These are phyloP conservation scores for Ensete glaucum DNA, from an alignment of 176 grass and related monocot species.

Conservation along the genomic window DNA sequence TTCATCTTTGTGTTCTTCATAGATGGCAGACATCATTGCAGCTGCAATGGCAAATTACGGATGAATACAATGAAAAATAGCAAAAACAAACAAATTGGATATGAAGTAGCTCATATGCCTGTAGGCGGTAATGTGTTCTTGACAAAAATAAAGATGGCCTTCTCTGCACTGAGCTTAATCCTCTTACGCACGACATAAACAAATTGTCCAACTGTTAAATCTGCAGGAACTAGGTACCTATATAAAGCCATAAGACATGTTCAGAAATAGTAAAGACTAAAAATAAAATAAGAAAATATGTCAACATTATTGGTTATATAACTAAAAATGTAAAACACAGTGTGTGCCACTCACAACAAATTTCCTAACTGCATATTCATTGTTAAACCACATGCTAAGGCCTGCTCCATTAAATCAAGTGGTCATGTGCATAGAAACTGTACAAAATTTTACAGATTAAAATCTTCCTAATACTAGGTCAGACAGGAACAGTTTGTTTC, in stretches of 20 bases:
- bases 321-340: background rate
- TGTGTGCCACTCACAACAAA: too few species aligned
- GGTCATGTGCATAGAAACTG: too few species aligned
- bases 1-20: conserved; percentile 86
- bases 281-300: background rate
- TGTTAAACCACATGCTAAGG: too few species aligned
- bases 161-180: conserved; percentile 75
- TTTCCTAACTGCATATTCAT: too few species aligned
- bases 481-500: too few species aligned
- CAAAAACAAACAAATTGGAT: background rate
- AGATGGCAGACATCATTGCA: conserved; percentile 78
- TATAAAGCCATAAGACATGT: conserved; percentile 1
- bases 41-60: conserved; percentile 26
- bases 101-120: conserved; percentile 22
- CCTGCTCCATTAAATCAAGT: too few species aligned
- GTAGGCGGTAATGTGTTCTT: conserved; percentile 68
- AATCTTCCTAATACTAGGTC: too few species aligned
- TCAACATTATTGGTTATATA: background rate
- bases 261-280: background rate
- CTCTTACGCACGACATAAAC: conserved; percentile 82
- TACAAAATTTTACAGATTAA: too few species aligned
- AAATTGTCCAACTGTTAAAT: conserved; percentile 74
- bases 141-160: conserved; percentile 88
- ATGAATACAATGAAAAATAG: background rate
- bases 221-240: conserved; percentile 76